These are phyloP conservation scores for Zygoascus ofunaensis DNA, from an alignment of 805 yeast genomes.

Conservation along the genomic window DNA sequence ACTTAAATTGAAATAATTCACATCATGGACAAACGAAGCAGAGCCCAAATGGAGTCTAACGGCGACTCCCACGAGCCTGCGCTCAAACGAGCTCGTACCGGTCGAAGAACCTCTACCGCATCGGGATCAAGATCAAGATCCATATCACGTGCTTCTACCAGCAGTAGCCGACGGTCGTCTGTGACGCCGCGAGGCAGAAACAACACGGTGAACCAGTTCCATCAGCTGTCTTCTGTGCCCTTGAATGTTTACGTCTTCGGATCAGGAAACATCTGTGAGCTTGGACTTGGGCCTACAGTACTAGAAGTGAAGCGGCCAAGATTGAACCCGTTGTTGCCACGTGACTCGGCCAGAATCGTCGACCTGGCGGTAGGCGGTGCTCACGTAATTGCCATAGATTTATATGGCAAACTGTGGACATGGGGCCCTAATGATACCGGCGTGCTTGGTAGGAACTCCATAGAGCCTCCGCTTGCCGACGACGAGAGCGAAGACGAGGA, in stretches of 20 bases:
- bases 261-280: conserved; percentile 93
- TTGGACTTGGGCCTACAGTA: conserved; percentile 93
- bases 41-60: neutral
- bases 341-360: conserved; percentile 60
- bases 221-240: conserved; percentile 32
- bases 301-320: conserved; percentile 96
- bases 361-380: conserved; percentile 94
- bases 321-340: conserved; percentile 63
- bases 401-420: conserved; percentile 77
- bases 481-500: conserved; percentile 54
- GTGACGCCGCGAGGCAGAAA: neutral
- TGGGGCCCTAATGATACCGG: conserved; percentile 97
- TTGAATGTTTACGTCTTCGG: conserved; percentile 91
- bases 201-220: conserved; percentile 14
- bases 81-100: conserved; percentile 2
- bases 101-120: too few relatives aligned
- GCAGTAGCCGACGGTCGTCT: neutral
- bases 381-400: conserved; percentile 80
- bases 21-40: neutral
- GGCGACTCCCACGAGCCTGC: neutral
- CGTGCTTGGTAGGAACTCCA: conserved; percentile 76
- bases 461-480: conserved; percentile 54
- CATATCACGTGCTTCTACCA: neutral
- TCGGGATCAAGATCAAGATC: conserved; percentile 4
- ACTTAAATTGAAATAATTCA: too few relatives aligned